A percentile compares a stretch with the other conserved stretches of the same genome.
Evolutionary conservation across 768 basidiomycete genomes (phyloP).

Genomic region (Suillus paluster): DNA sequence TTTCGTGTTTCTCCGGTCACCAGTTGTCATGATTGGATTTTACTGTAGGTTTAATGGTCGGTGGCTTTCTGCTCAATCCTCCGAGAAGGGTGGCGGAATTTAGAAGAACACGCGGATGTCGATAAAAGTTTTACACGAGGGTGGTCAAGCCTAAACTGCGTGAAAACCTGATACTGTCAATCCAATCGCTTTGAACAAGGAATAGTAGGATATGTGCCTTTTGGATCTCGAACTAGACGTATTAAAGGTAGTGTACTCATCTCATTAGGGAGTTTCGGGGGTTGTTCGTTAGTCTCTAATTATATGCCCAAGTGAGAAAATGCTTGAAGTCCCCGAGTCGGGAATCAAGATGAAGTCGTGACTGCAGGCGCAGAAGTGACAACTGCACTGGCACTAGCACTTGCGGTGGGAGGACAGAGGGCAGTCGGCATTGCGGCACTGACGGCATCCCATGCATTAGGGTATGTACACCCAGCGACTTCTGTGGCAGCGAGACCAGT

Average conservation of each 20-base stretch:
- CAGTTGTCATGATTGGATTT: not conserved
- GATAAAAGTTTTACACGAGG: not conserved
- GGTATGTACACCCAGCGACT: conserved; percentile 68
- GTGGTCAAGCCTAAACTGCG: not conserved
- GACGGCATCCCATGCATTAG: conserved; percentile 64
- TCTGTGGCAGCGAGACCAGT: conserved; percentile 57
- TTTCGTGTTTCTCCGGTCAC: not conserved
- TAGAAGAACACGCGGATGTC: too few relatives aligned
- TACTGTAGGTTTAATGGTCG: not conserved
- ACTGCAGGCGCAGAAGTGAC: conserved; percentile 11
- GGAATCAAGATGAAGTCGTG: not conserved
- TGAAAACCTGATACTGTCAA: not conserved
- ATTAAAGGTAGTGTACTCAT: not conserved
- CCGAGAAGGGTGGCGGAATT: not conserved
- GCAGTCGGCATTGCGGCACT: conserved; percentile 50
- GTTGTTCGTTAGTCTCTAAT: not conserved
- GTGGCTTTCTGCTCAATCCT: not conserved
- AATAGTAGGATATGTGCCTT: not conserved
- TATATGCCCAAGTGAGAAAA: not conserved
- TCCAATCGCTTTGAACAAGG: not conserved
- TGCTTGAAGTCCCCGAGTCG: not conserved
- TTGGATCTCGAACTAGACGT: not conserved
- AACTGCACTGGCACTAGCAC: not conserved
- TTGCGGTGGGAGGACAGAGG: conserved; percentile 37
- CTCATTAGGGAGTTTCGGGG: not conserved